phyloP scores from a whole-genome alignment of 2,329 filamentous ascomycete species.

The Talaromyces marneffei region DNA sequence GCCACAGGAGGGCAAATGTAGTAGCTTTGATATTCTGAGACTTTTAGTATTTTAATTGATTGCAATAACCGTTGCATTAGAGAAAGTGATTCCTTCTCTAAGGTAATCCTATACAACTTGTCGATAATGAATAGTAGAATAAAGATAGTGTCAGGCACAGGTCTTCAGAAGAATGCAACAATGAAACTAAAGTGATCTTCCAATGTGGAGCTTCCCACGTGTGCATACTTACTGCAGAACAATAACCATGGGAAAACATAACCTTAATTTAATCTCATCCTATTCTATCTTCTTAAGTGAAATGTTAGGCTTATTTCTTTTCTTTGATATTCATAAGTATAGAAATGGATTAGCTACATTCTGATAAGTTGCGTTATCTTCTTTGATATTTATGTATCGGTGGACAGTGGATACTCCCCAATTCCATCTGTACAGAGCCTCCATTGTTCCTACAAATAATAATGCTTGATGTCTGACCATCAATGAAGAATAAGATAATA shows the following conservation, averaged over 20 bases:
- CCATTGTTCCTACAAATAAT: background rate
- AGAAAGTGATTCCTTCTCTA: background rate
- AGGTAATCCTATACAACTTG: background rate
- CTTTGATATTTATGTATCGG: background rate
- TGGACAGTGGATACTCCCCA: background rate
- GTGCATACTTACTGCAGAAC: background rate
- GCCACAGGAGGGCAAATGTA: background rate
- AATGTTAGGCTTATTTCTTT: background rate
- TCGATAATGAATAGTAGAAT: background rate
- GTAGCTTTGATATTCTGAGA: background rate
- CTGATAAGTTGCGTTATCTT: background rate
- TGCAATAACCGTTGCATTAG: background rate
- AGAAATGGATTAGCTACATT: background rate
- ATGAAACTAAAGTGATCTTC: background rate
- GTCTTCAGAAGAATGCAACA: background rate
- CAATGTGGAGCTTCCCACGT: background rate
- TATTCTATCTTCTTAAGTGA: background rate
- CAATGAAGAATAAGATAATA: background rate
- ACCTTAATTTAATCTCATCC: slow-evolving; percentile 10
- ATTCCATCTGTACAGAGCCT: background rate
- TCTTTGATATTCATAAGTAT: background rate
- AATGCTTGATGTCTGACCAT: background rate
- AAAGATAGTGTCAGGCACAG: background rate
- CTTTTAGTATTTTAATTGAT: background rate
- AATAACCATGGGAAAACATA: background rate